Base-by-base conservation (phyloP, 495 filamentous ascomycete genomes). In the Neurospora sublineolata region DNA sequence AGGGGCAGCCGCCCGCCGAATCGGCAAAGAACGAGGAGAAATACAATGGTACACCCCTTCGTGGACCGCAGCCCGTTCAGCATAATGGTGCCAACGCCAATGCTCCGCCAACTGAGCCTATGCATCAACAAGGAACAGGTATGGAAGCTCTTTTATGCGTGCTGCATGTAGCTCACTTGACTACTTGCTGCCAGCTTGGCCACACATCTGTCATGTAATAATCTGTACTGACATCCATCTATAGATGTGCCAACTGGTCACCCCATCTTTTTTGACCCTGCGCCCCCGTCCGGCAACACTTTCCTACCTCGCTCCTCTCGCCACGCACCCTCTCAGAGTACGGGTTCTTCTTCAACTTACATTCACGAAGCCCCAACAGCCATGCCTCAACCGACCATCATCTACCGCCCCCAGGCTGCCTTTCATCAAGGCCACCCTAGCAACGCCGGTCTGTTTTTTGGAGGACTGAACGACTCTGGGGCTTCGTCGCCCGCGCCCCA, bases 401-500 rank as follows among this genome's bases (percentile, higher is more conserved):
- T 71, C 23, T 72, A 73, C 36, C 74, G 46, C 2, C 73, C 72
- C 11, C 52, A 64, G 52, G 52, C 52, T 33, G 68, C 41, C 16
- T 76, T 75, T 37, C 82, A 82, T 67, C 77, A 80, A n/a, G 76
- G 77, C 37, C 80, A 80, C 64, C 77, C 79, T 37, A 84, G 83
- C 74, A 84, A 83, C 68, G 81, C 80, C 67, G 83, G 83, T 70
- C 72, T 86, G 60, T 74, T 83, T 64, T 85, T 84, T 71, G 82
- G 82, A 20, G 79, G 73, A 0, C 80, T 82, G 68, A 73, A 79
- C 27, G 80, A 81, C n/a, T 87, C 85, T 16, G 83, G 84, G 70
- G 79, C 79, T 11, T 83, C 84, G 1, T 86, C 84, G 8, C 85
- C 85, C 12, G 83, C 76, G 11, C 83, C 84, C 68, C 82, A 75